Evolutionary conservation across 306 rosid species (phyloP), one percentile per base, ranked within the genome.

Genomic region (Comarum palustre): DNA sequence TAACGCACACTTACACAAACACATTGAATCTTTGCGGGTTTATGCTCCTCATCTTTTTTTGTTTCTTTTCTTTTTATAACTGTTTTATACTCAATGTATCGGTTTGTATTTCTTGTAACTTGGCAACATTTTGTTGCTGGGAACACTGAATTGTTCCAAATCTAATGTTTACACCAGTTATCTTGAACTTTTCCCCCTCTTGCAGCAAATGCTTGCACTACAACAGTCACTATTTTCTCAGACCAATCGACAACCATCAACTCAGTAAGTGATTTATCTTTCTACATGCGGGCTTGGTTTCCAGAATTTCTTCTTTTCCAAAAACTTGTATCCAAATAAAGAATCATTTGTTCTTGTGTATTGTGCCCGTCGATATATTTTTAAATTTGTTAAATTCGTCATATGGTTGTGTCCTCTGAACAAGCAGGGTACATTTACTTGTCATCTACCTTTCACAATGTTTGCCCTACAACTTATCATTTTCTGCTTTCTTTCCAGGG

Each of bases 201-300:
- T 43, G 78, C 84, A 86, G 86, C 90, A 86, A 86, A 72, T 84
- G 86, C 84, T 83, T 9, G 20, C 87, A 16, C 46, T 81, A 27
- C 87, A 86, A 81, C 90, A 81, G 57, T 77, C 86, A 7, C 83
- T 86, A 65, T 50, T 74, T 34, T 71, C 90, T 59, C 80, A 79
- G 78, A 79, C 80, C 73, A 84, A 81, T 79, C 86, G 78, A 27
- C 90, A 72, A 55, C 90, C 69, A 38, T 71, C 90, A 47, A 77
- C 73, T 65, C 87, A 74, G 90, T 86, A 73, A 84, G 90, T 8
- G 6, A 55, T 51, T 2, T 24, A 75, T 72, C 38, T 75, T 69
- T 50, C 31, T 48, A 29, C 31, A 31, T 2, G 6, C 51, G 43
- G 5, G 25, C 38, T 70, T 48, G 68, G 76, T 69, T 55, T 59